Conservation (phyloP, 352 stramenopile species). For the Pythium insidiosum region DNA sequence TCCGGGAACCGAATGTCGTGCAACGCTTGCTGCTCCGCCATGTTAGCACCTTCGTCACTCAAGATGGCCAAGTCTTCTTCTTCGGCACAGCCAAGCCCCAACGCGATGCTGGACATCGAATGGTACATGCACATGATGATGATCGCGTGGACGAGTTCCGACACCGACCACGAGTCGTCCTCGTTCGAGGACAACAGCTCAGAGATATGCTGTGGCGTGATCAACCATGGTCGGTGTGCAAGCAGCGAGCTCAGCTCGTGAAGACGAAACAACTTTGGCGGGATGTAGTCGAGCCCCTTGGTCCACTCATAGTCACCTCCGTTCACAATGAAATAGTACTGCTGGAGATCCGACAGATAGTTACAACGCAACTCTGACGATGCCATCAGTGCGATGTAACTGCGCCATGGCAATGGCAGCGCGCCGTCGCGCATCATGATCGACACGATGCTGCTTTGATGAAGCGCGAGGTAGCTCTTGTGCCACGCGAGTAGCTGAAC, state of each 20-base stretch:
- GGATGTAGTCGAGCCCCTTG: conserved; percentile 74
- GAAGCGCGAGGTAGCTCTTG: conserved; percentile 66
- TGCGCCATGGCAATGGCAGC: conserved; percentile 70
- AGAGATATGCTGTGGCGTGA: conserved; percentile 65
- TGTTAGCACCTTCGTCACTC: conserved; percentile 41
- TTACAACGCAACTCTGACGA: conserved; percentile 67
- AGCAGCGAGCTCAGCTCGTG: conserved; percentile 79
- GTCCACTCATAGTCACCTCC: conserved; percentile 73
- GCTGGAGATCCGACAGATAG: conserved; percentile 71
- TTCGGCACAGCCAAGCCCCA: conserved; percentile 65
- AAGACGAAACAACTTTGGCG: conserved; percentile 75
- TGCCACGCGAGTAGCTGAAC: conserved; percentile 75
- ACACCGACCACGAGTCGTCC: conserved; percentile 81
- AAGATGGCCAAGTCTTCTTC: conserved; percentile 72
- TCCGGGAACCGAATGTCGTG: conserved; percentile 14
- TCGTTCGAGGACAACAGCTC: conserved; percentile 62
- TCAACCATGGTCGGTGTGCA: conserved; percentile 78
- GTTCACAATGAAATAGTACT: conserved; percentile 83
- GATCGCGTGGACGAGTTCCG: conserved; percentile 81
- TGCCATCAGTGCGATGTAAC: conserved; percentile 82
- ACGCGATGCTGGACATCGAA: conserved; percentile 73
- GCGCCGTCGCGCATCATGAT: conserved; percentile 78
- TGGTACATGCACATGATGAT: conserved; percentile 80
- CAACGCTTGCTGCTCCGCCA: conserved; percentile 19
- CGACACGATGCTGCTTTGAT: conserved; percentile 45